Conservation (phyloP, 257 asterid genomes). For the Hygrophila difformis region DNA sequence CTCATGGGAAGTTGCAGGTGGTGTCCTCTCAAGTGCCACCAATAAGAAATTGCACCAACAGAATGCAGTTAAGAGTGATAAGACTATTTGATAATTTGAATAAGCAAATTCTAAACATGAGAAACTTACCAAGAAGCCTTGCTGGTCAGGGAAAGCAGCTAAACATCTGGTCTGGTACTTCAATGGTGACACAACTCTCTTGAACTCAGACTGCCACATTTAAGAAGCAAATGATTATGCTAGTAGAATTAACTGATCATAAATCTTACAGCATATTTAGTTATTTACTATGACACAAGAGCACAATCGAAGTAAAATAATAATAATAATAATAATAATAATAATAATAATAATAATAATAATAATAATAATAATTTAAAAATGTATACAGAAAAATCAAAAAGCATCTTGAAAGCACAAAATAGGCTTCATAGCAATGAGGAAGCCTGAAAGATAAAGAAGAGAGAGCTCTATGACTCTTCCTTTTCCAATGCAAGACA, state of each 20-base stretch:
- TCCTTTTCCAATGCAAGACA: no score
- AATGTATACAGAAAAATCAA: no score
- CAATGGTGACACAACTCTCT: constrained; percentile 74
- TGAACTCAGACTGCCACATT: constrained; percentile 67
- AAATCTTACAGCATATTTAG: constrained; percentile 9
- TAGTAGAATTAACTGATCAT: constrained; percentile 11
- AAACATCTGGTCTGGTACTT: constrained; percentile 96
- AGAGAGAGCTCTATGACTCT: no score
- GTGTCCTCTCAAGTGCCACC: background rate
- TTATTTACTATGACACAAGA: constrained; percentile 1
- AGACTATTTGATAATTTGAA: background rate
- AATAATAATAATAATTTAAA: no score
- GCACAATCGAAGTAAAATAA: no score
- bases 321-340: no score
- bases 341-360: no score
- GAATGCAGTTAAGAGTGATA: constrained; percentile 7
- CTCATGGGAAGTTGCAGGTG: no score
- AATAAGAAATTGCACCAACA: constrained; percentile 7
- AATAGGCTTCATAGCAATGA: no score
- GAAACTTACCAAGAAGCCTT: constrained; percentile 81
- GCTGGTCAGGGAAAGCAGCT: constrained; percentile 98
- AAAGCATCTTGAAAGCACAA: no score
- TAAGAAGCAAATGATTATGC: constrained; percentile 15
- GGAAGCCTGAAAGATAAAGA: no score
- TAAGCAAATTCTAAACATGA: background rate